Evolutionary conservation across 495 filamentous ascomycete genomes (phyloP), one percentile per base, ranked within the genome.

Genomic region (Xylona heveae): DNA sequence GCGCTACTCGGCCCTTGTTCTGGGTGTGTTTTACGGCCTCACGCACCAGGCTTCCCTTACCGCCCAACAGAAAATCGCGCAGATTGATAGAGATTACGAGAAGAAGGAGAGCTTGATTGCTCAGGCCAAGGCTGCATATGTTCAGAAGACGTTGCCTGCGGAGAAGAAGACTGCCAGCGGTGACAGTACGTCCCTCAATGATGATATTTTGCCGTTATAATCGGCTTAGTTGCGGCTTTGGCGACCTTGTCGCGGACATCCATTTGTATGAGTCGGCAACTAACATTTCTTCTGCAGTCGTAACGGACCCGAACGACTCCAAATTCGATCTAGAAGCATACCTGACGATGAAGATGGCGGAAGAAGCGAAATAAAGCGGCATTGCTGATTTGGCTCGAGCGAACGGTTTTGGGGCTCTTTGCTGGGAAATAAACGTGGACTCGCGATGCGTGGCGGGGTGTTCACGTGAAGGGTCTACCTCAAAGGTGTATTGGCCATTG

Each of bases 241-340:
- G n/a, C n/a, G n/a, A n/a, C n/a, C n/a, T n/a, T n/a, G n/a, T n/a
- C 5, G 36, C 36, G 31, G 7, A 25, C n/a, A 6, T 20, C 26
- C 7, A 37, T 28, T 35, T 17, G 16, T 22, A 25, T 10, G 34
- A 33, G 17, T 19, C 8, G 15, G 3, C 21, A 26, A 16, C 53
- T 55, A 39, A 49, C 31, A 16, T 19, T 19, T 35, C 34, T 17
- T 30, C 17, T 42, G 42, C 51, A 91, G 80, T 84, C 38, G 71
- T 85, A 55, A 71, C 74, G 50, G 78, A 95, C 55, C 74, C 76
- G 31, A 66, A 71, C 38, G 72, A 84, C 50, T 66, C 78, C 41
- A 72, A 74, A 41, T 95, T 94, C 61, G 81, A 97, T 51, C 61
- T 94, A 33, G 84, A 93, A 58, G 70, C 73, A 28, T 84, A 68